Percentiles rank a stretch among this genome's conserved stretches.
These are phyloP conservation scores for Triticum timopheevii DNA, from an alignment of 176 grass and related monocot species.

Conservation along the genomic window DNA sequence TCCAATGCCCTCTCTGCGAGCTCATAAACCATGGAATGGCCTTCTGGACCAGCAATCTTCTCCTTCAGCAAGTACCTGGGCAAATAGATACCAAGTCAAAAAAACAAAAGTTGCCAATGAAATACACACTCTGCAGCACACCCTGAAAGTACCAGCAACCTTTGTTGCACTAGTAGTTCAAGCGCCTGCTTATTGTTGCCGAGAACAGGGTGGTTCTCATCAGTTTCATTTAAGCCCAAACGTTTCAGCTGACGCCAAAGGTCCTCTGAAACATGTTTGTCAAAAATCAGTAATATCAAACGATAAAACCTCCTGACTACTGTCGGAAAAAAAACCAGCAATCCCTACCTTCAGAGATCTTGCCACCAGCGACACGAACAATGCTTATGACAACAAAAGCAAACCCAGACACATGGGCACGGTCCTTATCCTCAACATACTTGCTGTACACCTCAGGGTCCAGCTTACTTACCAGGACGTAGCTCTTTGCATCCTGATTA, in stretches of 20 bases:
- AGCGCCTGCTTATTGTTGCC: slow-evolving; percentile 79
- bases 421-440: slow-evolving; percentile 62
- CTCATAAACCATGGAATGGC: slow-evolving; percentile 70
- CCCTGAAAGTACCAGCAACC: slow-evolving; percentile 36
- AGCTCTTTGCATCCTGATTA: slow-evolving; percentile 65
- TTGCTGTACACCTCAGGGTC: slow-evolving; percentile 57
- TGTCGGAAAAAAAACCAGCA: not conserved
- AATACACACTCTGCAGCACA: not conserved
- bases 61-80: slow-evolving; percentile 85
- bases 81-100: slow-evolving; percentile 20
- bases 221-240: slow-evolving; percentile 64
- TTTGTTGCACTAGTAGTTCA: slow-evolving; percentile 82
- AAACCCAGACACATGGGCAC: slow-evolving; percentile 63
- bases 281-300: not conserved
- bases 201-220: slow-evolving; percentile 54
- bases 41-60: slow-evolving; percentile 80
- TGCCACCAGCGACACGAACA: slow-evolving; percentile 67
- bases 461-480: slow-evolving; percentile 63
- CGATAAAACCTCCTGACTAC: not conserved
- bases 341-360: slow-evolving; percentile 66
- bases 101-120: not conserved
- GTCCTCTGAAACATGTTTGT: slow-evolving; percentile 54
- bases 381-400: slow-evolving; percentile 70
- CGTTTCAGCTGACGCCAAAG: slow-evolving; percentile 83
- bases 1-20: slow-evolving; percentile 93